Conservation (phyloP, 2,329 filamentous ascomycete genomes). For the Hypoxylon sp. region DNA sequence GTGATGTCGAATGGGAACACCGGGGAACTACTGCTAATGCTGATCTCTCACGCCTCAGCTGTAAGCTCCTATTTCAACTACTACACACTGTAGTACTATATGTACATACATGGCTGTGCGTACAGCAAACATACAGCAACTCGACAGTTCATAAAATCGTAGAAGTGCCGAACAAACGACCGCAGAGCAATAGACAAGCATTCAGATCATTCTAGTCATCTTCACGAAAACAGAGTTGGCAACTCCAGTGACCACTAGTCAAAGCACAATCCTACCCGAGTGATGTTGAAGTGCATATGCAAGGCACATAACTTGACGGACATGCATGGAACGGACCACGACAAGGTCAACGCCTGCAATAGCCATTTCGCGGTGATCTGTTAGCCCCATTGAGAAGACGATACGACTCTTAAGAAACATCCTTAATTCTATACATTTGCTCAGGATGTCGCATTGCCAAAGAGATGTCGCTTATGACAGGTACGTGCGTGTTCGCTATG, state of each 20-base stretch:
- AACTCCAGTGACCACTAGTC: constrained; percentile 25
- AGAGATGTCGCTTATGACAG: constrained; percentile 19
- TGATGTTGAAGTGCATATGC: constrained; percentile 42
- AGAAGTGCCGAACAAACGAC: constrained; percentile 21
- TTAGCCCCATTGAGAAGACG: constrained; percentile 37
- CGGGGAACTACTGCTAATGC: constrained; percentile 20
- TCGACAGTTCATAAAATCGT: constrained; percentile 22
- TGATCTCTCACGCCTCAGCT: constrained; percentile 34
- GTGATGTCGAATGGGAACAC: constrained; percentile 37
- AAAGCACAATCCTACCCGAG: constrained; percentile 37
- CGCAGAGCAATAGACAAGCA: constrained; percentile 18
- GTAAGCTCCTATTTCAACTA: constrained; percentile 31
- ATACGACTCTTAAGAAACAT: constrained; percentile 35
- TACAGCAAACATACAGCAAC: constrained; percentile 4
- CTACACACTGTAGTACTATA: constrained; percentile 20
- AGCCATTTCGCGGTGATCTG: constrained; percentile 32
- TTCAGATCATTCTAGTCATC: constrained; percentile 27
- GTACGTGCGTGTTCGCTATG: constrained; percentile 6
- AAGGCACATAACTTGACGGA: constrained; percentile 38
- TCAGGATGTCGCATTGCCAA: constrained; percentile 21
- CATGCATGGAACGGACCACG: constrained; percentile 41
- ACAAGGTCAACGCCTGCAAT: constrained; percentile 24
- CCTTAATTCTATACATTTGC: constrained; percentile 24
- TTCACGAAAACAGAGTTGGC: constrained; percentile 26
- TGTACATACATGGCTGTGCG: background rate